phyloP scores from a whole-genome alignment of 176 grass and related monocot species.

The Juncus inflexus region DNA sequence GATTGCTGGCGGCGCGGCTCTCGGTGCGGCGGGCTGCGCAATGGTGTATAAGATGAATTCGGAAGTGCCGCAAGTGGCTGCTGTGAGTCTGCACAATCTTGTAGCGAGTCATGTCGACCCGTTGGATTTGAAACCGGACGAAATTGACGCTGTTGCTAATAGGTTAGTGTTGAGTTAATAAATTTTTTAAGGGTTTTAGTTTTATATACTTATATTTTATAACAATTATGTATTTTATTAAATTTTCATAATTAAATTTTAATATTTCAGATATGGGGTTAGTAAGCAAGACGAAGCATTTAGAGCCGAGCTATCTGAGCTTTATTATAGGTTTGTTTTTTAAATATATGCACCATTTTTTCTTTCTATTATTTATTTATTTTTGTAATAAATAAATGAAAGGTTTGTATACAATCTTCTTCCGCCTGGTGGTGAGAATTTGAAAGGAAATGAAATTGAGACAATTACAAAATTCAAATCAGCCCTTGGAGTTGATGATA shows the following conservation, averaged over 20 bases:
- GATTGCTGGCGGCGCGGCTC: conserved; percentile 45
- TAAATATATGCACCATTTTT: neutral
- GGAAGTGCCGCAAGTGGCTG: conserved; percentile 70
- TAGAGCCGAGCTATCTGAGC: conserved; percentile 81
- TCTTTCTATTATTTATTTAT: conserved; percentile 19
- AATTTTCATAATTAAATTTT: neutral
- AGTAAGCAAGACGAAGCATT: conserved; percentile 77
- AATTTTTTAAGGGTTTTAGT: neutral
- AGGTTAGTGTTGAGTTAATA: conserved; percentile 34
- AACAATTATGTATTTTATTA: neutral
- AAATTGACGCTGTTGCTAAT: conserved; percentile 59
- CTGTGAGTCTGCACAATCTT: conserved; percentile 76
- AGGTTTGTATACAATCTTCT: conserved; percentile 87
- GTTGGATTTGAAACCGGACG: conserved; percentile 42
- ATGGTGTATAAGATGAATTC: conserved; percentile 59
- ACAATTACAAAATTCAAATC: conserved; percentile 80
- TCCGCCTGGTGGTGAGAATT: conserved; percentile 69
- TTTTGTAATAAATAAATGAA: conserved; percentile 35
- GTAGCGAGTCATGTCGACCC: conserved; percentile 66
- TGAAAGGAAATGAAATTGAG: conserved; percentile 85
- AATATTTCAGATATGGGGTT: conserved; percentile 70
- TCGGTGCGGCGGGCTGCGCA: conserved; percentile 51
- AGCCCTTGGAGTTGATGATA: conserved; percentile 87
- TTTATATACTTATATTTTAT: neutral
- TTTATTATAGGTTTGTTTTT: conserved; percentile 63